Base-by-base conservation (phyloP, 2,329 filamentous ascomycete species). In the Fusarium albosuccineum region DNA sequence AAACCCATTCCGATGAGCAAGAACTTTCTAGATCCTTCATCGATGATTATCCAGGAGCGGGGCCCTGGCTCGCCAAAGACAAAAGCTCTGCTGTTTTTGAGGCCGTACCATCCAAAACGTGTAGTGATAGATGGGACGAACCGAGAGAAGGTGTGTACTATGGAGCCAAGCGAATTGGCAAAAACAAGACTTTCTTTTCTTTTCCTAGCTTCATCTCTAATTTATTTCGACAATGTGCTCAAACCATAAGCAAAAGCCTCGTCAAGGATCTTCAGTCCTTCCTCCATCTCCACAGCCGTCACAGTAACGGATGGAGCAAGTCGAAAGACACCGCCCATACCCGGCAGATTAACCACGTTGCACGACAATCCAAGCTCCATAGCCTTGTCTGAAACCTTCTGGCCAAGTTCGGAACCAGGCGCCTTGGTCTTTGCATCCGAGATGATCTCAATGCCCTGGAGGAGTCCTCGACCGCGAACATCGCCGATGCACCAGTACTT, bases 401-500 rank as follows among this genome's bases (percentile, higher is more conserved):
- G 77, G 0, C 82, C 83, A 4, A 86, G 70, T 2, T 82, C 80
- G 1, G 79, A 62, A 0, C 78, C 83, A 0, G 81, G 79, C 0
- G 76, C 77, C 62, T 82, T 84, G 4, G 61, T 67, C 9, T 79
- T 61, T 2, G 75, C 70, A 41, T 85, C 78, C 0, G 77, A 76
- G 13, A 87, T 82, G 42, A 86, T 83, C 71, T 86, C 84, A 30
- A 86, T 77, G 0, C 83, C 83, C 17, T 80, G 80, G 72, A 86
- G 78, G 4, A 87, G 76, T 1, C 84, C 85, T 0, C 82, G 78
- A 0, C 85, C 84, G 8, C 85, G 79, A 0, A 87, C 80, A 59
- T 86, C 84, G 0, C 85, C 84, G 33, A 87, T 83, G 68, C 83
- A 86, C 58, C 80, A 81, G 66, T 86, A 85, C 49, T 82, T 81